phyloP scores from a whole-genome alignment of 306 rosid species.

The Corylus avellana region DNA sequence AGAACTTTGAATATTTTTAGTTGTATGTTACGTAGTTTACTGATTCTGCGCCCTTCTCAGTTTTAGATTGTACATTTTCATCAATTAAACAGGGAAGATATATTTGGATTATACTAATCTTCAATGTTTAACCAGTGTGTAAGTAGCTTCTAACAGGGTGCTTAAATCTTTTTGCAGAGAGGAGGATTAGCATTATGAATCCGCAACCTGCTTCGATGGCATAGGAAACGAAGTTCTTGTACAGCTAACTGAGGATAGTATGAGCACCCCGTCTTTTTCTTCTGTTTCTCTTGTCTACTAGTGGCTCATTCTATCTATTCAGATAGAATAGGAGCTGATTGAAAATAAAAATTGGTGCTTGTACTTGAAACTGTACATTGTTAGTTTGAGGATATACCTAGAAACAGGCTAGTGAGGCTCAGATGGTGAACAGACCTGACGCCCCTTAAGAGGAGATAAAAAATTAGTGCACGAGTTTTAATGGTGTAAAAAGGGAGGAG shows the following conservation, averaged over 20 bases:
- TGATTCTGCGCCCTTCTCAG: neutral
- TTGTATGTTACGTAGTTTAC: neutral
- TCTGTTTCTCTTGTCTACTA: constrained; percentile 32
- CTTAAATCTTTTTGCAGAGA: constrained; percentile 42
- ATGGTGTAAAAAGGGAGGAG: constrained; percentile 51
- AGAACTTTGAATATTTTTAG: neutral
- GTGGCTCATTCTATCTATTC: constrained; percentile 39
- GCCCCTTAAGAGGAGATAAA: constrained; percentile 42
- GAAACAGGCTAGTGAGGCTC: constrained; percentile 48
- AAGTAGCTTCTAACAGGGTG: constrained; percentile 22
- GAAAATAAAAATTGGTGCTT: constrained; percentile 51
- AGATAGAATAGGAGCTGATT: constrained; percentile 38
- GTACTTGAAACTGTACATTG: constrained; percentile 57
- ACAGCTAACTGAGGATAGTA: constrained; percentile 60
- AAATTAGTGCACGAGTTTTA: constrained; percentile 42
- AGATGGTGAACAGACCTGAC: constrained; percentile 39
- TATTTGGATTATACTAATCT: neutral
- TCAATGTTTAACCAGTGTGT: neutral
- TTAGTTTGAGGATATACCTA: constrained; percentile 53
- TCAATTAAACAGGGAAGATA: neutral
- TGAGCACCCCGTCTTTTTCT: constrained; percentile 39
- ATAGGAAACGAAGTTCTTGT: constrained; percentile 40
- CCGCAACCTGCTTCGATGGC: constrained; percentile 40
- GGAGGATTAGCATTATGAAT: constrained; percentile 61
- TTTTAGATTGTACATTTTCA: neutral